These are phyloP conservation scores for Fusarium sublunatum DNA, from an alignment of 2,329 filamentous ascomycete genomes.

Conservation along the genomic window DNA sequence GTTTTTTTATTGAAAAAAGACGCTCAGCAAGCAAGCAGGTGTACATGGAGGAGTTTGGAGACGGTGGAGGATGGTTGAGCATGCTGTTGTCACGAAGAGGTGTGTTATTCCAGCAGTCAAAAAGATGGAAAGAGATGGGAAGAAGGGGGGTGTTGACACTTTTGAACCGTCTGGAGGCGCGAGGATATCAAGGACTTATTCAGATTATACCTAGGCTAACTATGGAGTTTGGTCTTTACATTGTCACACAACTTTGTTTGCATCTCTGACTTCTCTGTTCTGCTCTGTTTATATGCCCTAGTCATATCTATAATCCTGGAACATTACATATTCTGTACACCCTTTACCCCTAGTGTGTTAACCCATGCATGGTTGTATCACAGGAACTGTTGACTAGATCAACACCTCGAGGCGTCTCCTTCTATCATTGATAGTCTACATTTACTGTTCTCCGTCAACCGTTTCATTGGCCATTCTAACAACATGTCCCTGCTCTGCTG, in stretches of 20 bases:
- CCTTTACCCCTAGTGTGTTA: not conserved
- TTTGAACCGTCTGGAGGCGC: constrained; percentile 34
- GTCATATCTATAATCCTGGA: not conserved
- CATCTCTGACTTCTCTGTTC: not conserved
- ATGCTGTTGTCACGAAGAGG: constrained; percentile 26
- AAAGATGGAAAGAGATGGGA: constrained; percentile 18
- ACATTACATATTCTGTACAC: no score
- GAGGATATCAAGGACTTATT: constrained; percentile 40
- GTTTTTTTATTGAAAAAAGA: constrained; percentile 34
- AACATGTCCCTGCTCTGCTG: no score
- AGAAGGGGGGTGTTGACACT: constrained; percentile 12
- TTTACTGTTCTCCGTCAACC: no score
- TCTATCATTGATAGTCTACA: no score
- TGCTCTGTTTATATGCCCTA: not conserved
- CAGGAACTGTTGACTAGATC: not conserved
- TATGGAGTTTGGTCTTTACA: constrained; percentile 37
- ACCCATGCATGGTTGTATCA: not conserved
- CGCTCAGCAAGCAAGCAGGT: constrained; percentile 28
- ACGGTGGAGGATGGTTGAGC: constrained; percentile 18
- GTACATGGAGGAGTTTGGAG: constrained; percentile 27
- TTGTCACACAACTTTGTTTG: constrained; percentile 13
- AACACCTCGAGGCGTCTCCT: not conserved
- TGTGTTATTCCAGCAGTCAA: constrained; percentile 30
- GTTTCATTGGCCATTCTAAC: no score
- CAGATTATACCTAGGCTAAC: constrained; percentile 47